These are phyloP conservation scores for Suillus occidentalis DNA, from an alignment of 768 basidiomycete species.

Conservation along the genomic window DNA sequence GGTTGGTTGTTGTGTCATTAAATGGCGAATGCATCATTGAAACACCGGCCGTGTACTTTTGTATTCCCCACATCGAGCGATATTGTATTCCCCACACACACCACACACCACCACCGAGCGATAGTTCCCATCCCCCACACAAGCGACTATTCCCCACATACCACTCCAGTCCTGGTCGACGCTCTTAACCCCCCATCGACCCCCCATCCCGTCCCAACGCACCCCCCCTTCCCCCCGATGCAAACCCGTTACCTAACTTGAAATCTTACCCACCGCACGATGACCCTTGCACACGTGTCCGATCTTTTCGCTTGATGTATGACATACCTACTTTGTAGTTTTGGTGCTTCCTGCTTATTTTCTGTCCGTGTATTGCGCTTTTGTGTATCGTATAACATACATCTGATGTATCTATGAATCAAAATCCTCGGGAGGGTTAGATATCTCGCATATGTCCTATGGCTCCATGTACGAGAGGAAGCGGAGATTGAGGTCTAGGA, in stretches of 20 bases:
- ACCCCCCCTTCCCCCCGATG: not conserved
- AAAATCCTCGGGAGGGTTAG: not conserved
- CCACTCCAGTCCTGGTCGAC: not conserved
- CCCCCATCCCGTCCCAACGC: not conserved
- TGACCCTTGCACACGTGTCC: not conserved
- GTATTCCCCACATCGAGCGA: not conserved
- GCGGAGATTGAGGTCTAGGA: not conserved
- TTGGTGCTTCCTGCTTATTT: not conserved
- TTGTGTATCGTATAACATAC: not conserved
- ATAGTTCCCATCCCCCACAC: not conserved
- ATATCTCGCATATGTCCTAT: not conserved
- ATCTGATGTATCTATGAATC: not conserved
- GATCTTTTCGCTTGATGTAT: not conserved
- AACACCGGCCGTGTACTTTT: not conserved
- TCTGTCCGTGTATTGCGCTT: not conserved
- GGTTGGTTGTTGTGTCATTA: not conserved
- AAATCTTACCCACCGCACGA: constrained; percentile 2
- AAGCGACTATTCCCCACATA: not conserved
- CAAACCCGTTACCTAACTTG: not conserved
- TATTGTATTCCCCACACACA: not conserved
- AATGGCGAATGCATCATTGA: constrained; percentile 1
- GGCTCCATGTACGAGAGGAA: not conserved
- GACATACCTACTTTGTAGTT: not conserved
- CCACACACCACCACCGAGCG: not conserved
- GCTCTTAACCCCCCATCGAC: not conserved